These are phyloP conservation scores for Peniophora sp. DNA, from an alignment of 1,284 basidiomycete species.

Conservation along the genomic window DNA sequence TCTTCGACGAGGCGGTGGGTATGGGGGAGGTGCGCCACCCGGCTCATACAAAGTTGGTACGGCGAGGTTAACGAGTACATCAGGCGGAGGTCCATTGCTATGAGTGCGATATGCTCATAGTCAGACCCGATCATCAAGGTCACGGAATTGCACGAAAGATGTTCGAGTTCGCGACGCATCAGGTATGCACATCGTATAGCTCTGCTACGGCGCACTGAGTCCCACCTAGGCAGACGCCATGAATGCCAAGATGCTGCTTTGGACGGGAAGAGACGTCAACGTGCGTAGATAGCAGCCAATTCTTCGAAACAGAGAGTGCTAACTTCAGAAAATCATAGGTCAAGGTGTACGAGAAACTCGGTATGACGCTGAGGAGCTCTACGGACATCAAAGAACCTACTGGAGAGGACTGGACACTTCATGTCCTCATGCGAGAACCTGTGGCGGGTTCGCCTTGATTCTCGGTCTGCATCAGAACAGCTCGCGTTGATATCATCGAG, in stretches of 20 bases:
- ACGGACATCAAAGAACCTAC: background rate
- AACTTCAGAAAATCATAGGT: background rate
- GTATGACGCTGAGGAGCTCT: background rate
- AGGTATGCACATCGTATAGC: background rate
- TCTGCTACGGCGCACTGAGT: no score
- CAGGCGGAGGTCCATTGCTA: background rate
- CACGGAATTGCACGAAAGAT: background rate
- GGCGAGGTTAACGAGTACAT: background rate
- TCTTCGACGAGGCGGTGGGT: background rate
- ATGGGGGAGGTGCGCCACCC: background rate
- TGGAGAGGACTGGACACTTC: background rate
- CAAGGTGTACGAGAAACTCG: background rate
- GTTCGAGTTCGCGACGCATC: background rate
- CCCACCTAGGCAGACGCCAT: background rate
- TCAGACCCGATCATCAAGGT: background rate
- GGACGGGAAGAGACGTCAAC: background rate
- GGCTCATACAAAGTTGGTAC: background rate
- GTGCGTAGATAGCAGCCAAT: background rate
- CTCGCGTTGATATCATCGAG: no score
- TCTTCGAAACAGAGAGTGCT: background rate
- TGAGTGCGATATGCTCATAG: background rate
- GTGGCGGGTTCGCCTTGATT: no score
- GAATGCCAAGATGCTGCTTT: background rate
- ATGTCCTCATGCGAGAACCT: background rate
- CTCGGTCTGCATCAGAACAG: no score